phyloP scores from a whole-genome alignment of 163 green algal genomes.

The Botryococcus braunii region DNA sequence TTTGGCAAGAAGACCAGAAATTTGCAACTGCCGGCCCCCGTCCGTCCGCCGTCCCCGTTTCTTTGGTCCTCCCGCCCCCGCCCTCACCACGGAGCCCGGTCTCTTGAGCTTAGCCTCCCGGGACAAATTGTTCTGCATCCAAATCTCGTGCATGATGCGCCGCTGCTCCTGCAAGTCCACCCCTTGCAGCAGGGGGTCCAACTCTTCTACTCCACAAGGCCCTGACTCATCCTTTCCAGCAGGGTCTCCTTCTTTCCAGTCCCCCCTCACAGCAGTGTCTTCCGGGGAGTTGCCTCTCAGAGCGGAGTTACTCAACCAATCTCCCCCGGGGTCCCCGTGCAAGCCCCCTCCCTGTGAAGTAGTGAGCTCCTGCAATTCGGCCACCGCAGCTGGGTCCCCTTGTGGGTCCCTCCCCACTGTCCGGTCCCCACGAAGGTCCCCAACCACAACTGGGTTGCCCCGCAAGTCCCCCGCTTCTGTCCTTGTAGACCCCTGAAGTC shows the following conservation, averaged over 20 bases:
- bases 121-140: slow-evolving; percentile 23
- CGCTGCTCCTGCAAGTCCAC: slow-evolving; percentile 45
- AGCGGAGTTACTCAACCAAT: neutral
- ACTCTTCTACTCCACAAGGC: neutral
- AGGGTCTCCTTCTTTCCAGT: neutral
- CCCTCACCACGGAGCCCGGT: too few relatives aligned
- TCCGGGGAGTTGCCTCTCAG: neutral
- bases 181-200: neutral
- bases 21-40: too few relatives aligned
- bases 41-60: too few relatives aligned
- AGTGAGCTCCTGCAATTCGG: neutral
- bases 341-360: neutral
- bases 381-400: neutral
- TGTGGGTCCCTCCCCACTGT: neutral
- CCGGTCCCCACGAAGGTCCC: too few relatives aligned
- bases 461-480: too few relatives aligned
- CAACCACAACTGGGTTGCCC: too few relatives aligned
- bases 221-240: neutral
- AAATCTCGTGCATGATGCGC: slow-evolving; percentile 48
- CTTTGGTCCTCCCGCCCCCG: too few relatives aligned
- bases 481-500: too few relatives aligned
- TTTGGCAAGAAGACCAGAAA: too few relatives aligned
- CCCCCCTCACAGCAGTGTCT: neutral
- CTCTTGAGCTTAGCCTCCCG: too few relatives aligned
- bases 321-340: too few relatives aligned